These are phyloP conservation scores for Diaporthe citri DNA, from an alignment of 2,329 filamentous ascomycete species.

Conservation along the genomic window DNA sequence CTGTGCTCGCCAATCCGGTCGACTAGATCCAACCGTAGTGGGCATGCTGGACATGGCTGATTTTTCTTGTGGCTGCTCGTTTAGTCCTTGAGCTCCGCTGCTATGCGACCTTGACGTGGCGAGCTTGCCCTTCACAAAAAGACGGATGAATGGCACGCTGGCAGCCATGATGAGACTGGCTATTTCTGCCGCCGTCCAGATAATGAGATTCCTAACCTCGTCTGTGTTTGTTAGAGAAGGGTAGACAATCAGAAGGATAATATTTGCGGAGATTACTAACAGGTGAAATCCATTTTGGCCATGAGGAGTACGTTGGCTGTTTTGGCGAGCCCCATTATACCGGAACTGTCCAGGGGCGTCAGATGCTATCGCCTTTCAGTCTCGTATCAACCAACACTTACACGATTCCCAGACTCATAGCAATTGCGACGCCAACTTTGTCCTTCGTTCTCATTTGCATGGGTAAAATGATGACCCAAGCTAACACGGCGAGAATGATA, in stretches of 20 bases:
- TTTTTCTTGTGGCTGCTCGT: neutral
- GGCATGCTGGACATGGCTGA: neutral
- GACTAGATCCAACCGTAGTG: neutral
- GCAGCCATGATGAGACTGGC: conserved; percentile 1
- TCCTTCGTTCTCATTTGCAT: conserved; percentile 8
- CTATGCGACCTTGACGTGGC: neutral
- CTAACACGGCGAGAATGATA: neutral
- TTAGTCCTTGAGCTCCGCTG: neutral
- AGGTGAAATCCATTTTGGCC: neutral
- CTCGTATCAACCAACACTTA: neutral
- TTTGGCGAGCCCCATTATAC: neutral
- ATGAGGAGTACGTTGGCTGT: neutral
- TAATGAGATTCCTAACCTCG: neutral
- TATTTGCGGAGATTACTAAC: neutral
- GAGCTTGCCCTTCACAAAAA: conserved; percentile 1
- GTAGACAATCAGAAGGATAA: rapidly evolving
- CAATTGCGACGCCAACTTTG: neutral
- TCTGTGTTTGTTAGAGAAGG: neutral
- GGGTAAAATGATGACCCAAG: conserved; percentile 1
- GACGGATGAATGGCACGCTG: conserved; percentile 16
- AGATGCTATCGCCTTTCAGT: neutral
- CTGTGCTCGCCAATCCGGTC: neutral
- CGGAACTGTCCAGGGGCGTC: neutral
- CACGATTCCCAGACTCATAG: neutral
- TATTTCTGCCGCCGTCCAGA: conserved; percentile 4